phyloP scores from a whole-genome alignment of 371 early-diverging fungal genomes.

The Conidiobolus incongruus region DNA sequence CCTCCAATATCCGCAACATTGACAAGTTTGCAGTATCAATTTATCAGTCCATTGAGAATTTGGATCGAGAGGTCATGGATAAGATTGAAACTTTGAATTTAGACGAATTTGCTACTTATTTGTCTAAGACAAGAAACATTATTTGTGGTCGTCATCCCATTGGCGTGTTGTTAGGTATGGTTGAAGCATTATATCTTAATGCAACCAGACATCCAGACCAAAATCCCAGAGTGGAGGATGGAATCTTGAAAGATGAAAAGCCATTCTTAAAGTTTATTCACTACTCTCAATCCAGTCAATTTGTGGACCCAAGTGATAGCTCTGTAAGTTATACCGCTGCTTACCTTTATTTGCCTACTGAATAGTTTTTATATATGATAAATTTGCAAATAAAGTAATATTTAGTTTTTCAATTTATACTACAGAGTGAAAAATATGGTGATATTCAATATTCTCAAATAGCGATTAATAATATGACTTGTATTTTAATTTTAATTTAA shows the following conservation, averaged over 20 bases:
- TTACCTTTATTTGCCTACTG: too few species aligned
- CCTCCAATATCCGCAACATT: not conserved
- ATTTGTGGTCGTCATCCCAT: slow-evolving; percentile 90
- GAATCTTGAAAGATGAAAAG: slow-evolving; percentile 1
- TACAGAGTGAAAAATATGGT: too few species aligned
- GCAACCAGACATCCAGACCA: too few species aligned
- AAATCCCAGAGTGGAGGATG: too few species aligned
- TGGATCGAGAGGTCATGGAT: slow-evolving; percentile 66
- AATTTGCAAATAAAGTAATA: too few species aligned
- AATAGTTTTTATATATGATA: too few species aligned
- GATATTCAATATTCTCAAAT: too few species aligned
- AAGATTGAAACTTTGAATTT: slow-evolving; percentile 35
- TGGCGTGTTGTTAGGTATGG: slow-evolving; percentile 43
- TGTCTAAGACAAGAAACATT: slow-evolving; percentile 56
- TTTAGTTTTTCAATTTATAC: too few species aligned
- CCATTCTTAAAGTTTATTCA: slow-evolving; percentile 39
- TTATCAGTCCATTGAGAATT: slow-evolving; percentile 35
- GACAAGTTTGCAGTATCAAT: slow-evolving; percentile 19
- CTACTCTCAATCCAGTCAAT: slow-evolving; percentile 61
- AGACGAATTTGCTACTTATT: slow-evolving; percentile 33
- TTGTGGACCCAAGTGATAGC: slow-evolving; percentile 20
- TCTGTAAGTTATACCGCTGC: slow-evolving; percentile 53
- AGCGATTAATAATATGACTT: too few species aligned
- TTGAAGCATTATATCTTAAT: slow-evolving; percentile 11
- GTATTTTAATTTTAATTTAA: too few species aligned